Percentiles rank a stretch among this genome's conserved stretches.
phyloP scores from a whole-genome alignment of 257 asterid species.

The Fraxinus anomala region DNA sequence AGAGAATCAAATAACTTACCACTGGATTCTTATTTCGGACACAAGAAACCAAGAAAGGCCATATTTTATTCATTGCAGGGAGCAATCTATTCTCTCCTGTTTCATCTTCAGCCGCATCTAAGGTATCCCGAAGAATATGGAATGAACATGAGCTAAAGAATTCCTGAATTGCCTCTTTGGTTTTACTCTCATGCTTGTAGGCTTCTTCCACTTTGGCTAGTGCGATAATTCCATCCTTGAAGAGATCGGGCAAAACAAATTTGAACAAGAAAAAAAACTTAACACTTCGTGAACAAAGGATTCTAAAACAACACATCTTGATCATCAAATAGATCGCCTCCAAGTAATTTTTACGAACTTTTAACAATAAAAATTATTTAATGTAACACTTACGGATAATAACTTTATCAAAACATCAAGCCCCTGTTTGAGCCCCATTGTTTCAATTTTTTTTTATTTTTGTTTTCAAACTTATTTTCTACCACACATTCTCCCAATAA shows the following conservation, averaged over 20 bases:
- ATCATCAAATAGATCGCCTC: too few relatives aligned
- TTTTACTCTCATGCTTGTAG: constrained; percentile 69
- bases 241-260: constrained; percentile 17
- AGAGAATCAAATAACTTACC: constrained; percentile 45
- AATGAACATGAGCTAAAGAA: constrained; percentile 47
- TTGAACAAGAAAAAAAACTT: background rate
- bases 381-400: background rate
- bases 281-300: background rate
- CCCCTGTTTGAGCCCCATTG: too few relatives aligned
- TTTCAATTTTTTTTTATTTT: too few relatives aligned
- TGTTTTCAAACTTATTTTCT: too few relatives aligned
- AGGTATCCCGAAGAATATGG: constrained; percentile 62
- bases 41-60: constrained; percentile 90
- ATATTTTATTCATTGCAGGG: constrained; percentile 94
- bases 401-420: background rate
- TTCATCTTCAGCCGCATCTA: constrained; percentile 75
- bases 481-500: too few relatives aligned
- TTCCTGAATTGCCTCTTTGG: constrained; percentile 65
- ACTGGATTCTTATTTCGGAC: constrained; percentile 71
- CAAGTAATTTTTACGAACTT: too few relatives aligned
- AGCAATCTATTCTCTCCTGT: constrained; percentile 75
- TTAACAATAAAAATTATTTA: too few relatives aligned
- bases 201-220: constrained; percentile 86
- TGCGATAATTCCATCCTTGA: constrained; percentile 68
- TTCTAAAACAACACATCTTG: too few relatives aligned